A percentile compares a stretch with the other conserved stretches of the same genome.
Evolutionary conservation across 352 stramenopile genomes (phyloP).

Genomic region (Phytophthora agathidicida): DNA sequence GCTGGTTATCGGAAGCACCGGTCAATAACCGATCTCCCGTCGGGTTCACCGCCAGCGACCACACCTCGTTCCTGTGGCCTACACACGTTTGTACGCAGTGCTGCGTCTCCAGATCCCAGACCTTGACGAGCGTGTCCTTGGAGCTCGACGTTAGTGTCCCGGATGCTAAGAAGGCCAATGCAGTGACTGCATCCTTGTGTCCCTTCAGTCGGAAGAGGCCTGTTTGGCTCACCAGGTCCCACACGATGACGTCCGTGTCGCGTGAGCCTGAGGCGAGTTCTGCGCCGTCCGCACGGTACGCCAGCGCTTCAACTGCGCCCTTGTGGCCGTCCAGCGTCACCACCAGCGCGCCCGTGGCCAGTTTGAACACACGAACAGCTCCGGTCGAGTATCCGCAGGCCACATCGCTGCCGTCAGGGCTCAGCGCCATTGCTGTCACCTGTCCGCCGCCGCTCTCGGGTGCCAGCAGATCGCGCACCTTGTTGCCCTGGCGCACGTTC

Average conservation of each 20-base stretch:
- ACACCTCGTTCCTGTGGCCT: constrained; percentile 93
- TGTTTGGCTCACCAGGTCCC: constrained; percentile 92
- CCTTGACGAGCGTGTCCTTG: constrained; percentile 94
- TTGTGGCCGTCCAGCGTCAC: constrained; percentile 92
- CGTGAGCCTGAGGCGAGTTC: constrained; percentile 85
- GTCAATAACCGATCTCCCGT: constrained; percentile 72
- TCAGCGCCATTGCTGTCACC: constrained; percentile 81
- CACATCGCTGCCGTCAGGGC: constrained; percentile 77
- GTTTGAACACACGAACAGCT: constrained; percentile 77
- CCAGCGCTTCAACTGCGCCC: constrained; percentile 73
- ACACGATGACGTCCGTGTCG: constrained; percentile 95
- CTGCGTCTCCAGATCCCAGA: constrained; percentile 95
- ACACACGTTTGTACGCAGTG: constrained; percentile 95
- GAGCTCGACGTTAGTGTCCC: constrained; percentile 79
- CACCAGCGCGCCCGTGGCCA: constrained; percentile 75
- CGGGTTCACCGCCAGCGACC: constrained; percentile 84
- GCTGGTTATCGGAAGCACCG: constrained; percentile 82
- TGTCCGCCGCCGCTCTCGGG: constrained; percentile 53
- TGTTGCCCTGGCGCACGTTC: constrained; percentile 91
- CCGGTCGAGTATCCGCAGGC: constrained; percentile 88
- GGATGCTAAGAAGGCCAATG: constrained; percentile 80
- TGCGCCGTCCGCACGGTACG: constrained; percentile 78
- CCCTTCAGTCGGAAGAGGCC: constrained; percentile 91
- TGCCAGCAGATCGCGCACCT: constrained; percentile 72
- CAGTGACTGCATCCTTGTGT: constrained; percentile 94